Evolutionary conservation across 1,284 basidiomycete species (phyloP), one percentile per base, ranked within the genome.

Genomic region (Fomitopsis pinicola): DNA sequence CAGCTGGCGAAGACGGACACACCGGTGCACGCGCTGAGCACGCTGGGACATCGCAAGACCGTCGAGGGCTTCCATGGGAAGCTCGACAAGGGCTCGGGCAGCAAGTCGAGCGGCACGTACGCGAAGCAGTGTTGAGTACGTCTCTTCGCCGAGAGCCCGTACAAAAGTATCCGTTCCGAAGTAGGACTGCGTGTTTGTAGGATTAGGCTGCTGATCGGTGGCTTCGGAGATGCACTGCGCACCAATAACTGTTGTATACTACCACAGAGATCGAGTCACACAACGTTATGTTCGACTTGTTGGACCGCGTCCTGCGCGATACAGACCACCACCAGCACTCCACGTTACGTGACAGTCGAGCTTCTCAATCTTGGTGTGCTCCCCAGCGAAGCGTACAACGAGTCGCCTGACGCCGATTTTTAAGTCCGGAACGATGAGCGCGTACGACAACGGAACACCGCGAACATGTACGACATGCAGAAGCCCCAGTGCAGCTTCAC

Each of bases 101-200:
- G 77, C 40, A 66, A 73, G 61, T 70, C 76, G 48, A 83, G 78
- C 53, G 88, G 88, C 19, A 89, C 89, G 2, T 91, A 83, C 68
- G 79, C 88, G 46, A 89, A 86, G 71, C 75, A 81, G 30, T 91
- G 87, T 71, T 89, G 73, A 77, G 26, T 30, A 17, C 19, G 28
- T 30, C 26, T 9, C 28, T 22, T 48, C 45, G 45, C 5, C 9
- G 15, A 30, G 15, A 5, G 30, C 19, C 14, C 22, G 22, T 2
- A 33, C 26, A 50, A 50, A n/a, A 17, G 3, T 15, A 26, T 28
- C 22, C 22, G 9, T 8, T 10, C 7, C 45, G 45, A 46, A n/a
- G 22, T 15, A 33, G 15, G 15, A 50, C 15, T 15, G 48, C 14
- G 48, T 15, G 38, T 14, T 15, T 50, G 48, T 28, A 28, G 45